Evolutionary conservation across 345 rosid genomes (phyloP).

Genomic region (rapeseed (Brassica napus)): DNA sequence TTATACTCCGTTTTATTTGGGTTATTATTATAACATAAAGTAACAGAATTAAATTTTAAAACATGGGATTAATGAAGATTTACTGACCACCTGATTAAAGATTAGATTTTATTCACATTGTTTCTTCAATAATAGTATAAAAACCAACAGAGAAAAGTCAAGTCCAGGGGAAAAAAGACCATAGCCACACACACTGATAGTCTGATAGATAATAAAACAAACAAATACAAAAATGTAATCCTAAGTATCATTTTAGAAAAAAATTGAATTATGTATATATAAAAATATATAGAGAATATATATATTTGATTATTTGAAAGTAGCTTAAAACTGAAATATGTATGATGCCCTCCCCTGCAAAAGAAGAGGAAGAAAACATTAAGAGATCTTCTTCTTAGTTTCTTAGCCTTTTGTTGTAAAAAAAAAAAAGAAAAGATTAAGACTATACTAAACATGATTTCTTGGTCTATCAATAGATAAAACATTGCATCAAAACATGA

Average conservation of each 20-base stretch:
- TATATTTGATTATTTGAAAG: slow-evolving; percentile 20
- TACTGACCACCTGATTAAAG: neutral
- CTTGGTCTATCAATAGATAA: neutral
- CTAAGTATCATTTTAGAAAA: neutral
- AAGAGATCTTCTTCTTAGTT: neutral
- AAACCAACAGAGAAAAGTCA: slow-evolving; percentile 20
- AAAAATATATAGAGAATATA: slow-evolving; percentile 1
- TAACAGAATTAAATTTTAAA: neutral
- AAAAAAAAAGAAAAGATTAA: neutral
- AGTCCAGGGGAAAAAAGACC: slow-evolving; percentile 19
- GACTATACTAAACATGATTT: neutral
- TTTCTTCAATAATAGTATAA: slow-evolving; percentile 22
- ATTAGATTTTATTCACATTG: slow-evolving; percentile 27
- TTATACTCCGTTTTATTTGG: neutral
- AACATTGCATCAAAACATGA: slow-evolving; percentile 3
- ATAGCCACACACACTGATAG: slow-evolving; percentile 44
- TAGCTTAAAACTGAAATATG: slow-evolving; percentile 14
- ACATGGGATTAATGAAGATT: slow-evolving; percentile 8
- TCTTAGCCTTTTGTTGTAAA: too few species aligned
- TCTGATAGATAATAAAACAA: slow-evolving; percentile 28
- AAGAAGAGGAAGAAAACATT: slow-evolving; percentile 5
- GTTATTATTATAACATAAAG: neutral
- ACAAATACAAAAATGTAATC: neutral
- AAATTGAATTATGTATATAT: neutral
- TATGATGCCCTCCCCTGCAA: slow-evolving; percentile 34